phyloP scores from a whole-genome alignment of 2,329 filamentous ascomycete genomes.

The Aspergillus sp. region DNA sequence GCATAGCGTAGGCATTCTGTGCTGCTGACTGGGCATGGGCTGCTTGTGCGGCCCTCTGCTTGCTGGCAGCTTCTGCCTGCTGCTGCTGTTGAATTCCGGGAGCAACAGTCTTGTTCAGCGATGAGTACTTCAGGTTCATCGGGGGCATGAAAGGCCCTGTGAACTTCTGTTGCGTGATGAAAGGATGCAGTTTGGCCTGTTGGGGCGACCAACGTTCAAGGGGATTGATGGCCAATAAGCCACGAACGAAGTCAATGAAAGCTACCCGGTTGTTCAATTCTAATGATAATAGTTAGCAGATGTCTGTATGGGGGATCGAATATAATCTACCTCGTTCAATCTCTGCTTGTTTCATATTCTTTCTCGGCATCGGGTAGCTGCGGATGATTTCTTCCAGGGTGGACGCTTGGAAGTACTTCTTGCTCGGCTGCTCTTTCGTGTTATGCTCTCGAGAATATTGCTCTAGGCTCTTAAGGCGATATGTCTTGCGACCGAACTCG shows the following conservation, averaged over 20 bases:
- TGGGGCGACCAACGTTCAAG: conserved; percentile 97
- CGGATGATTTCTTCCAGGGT: conserved; percentile 96
- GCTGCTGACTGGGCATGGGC: conserved; percentile 70
- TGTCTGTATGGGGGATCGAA: not conserved
- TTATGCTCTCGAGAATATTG: conserved; percentile 94
- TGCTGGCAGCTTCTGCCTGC: conserved; percentile 89
- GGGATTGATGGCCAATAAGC: conserved; percentile 89
- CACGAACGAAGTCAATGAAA: conserved; percentile 97
- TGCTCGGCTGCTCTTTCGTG: conserved; percentile 97
- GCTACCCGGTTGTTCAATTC: conserved; percentile 98
- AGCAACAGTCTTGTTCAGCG: conserved; percentile 81
- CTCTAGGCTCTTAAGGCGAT: conserved; percentile 94
- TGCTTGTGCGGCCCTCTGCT: conserved; percentile 71
- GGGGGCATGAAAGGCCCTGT: conserved; percentile 94
- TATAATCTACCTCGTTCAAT: conserved; percentile 78
- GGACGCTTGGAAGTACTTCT: conserved; percentile 97
- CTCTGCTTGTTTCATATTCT: conserved; percentile 98
- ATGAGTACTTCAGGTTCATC: conserved; percentile 90
- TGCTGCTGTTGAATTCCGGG: conserved; percentile 95
- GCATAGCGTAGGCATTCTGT: conserved; percentile 68
- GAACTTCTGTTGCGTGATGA: conserved; percentile 97
- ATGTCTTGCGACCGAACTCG: conserved; percentile 87
- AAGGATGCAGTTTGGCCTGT: conserved; percentile 94
- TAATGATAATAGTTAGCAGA: conserved; percentile 45
- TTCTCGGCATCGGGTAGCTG: conserved; percentile 95